These are phyloP conservation scores for Micractinium sp. DNA, from an alignment of 139 green algal genomes.

Conservation along the genomic window DNA sequence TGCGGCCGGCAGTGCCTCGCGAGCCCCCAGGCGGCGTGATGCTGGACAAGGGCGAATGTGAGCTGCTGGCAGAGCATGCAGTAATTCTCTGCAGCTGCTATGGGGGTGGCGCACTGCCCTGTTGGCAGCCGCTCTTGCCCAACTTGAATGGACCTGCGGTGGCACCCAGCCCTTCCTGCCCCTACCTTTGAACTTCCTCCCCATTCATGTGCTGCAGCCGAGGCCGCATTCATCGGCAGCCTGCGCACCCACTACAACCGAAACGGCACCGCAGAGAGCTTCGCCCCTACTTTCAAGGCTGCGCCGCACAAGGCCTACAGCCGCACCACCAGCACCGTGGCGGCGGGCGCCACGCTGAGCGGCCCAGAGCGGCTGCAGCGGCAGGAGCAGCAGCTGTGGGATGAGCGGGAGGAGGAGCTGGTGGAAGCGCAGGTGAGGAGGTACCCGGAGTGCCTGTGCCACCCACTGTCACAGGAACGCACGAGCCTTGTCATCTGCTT, in stretches of 20 bases:
- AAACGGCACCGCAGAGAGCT: constrained; percentile 10
- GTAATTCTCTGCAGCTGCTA: background rate
- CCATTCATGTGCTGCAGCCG: background rate
- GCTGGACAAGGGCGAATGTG: constrained; percentile 21
- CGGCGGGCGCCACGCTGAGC: background rate
- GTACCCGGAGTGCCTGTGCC: background rate
- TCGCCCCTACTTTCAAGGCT: background rate
- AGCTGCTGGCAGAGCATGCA: background rate
- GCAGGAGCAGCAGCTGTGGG: constrained; percentile 24
- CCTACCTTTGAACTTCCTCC: too few relatives aligned
- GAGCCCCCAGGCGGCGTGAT: background rate
- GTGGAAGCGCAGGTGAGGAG: constrained; percentile 5
- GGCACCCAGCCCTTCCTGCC: too few relatives aligned
- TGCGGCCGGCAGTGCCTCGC: background rate
- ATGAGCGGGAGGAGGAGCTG: constrained; percentile 30
- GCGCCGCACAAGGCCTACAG: background rate
- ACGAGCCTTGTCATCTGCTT: too few relatives aligned
- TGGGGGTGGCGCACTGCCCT: too few relatives aligned
- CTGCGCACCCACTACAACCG: constrained; percentile 24
- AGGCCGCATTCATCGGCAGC: background rate
- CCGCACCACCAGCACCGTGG: background rate
- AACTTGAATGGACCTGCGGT: too few relatives aligned
- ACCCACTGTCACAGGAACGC: too few relatives aligned
- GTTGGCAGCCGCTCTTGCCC: too few relatives aligned
- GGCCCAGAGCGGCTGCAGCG: background rate